These are phyloP conservation scores for Ministeria vibrans DNA, from an alignment of 78 protist genomes.

Conservation along the genomic window DNA sequence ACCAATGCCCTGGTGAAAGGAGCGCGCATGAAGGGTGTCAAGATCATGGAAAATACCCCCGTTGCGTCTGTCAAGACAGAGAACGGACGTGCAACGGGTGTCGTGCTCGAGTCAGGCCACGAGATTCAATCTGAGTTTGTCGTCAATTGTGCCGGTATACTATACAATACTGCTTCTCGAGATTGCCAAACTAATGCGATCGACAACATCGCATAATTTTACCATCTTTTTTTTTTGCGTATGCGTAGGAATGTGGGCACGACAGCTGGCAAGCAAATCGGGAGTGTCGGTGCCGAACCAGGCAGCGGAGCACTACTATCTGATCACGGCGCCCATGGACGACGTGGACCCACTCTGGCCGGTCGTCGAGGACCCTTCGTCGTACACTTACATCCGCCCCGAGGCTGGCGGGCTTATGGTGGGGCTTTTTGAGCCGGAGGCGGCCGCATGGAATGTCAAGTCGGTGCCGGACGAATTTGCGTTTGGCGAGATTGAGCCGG, in stretches of 20 bases:
- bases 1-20: slow-evolving; percentile 1
- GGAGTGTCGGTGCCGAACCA: slow-evolving; percentile 38
- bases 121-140: background rate
- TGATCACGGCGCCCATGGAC: slow-evolving; percentile 26
- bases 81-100: slow-evolving; percentile 6
- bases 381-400: slow-evolving; percentile 27
- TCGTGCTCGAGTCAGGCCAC: background rate
- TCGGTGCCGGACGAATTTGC: too few species aligned
- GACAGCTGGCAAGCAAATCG: too few species aligned
- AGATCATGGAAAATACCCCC: background rate
- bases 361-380: slow-evolving; percentile 37
- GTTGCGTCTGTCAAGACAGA: background rate
- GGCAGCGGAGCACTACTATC: slow-evolving; percentile 49
- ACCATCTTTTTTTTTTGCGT: background rate
- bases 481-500: too few species aligned
- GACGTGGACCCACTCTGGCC: slow-evolving; percentile 27
- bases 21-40: background rate
- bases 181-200: background rate
- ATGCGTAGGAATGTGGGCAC: background rate
- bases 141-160: slow-evolving; percentile 12
- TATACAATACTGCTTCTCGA: background rate
- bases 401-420: slow-evolving; percentile 39
- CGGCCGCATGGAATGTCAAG: too few species aligned
- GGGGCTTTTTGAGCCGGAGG: slow-evolving; percentile 32
- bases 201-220: background rate